Evolutionary conservation across 768 basidiomycete species (phyloP), one percentile per base, ranked within the genome.

Genomic region (Sutorius australiensis): DNA sequence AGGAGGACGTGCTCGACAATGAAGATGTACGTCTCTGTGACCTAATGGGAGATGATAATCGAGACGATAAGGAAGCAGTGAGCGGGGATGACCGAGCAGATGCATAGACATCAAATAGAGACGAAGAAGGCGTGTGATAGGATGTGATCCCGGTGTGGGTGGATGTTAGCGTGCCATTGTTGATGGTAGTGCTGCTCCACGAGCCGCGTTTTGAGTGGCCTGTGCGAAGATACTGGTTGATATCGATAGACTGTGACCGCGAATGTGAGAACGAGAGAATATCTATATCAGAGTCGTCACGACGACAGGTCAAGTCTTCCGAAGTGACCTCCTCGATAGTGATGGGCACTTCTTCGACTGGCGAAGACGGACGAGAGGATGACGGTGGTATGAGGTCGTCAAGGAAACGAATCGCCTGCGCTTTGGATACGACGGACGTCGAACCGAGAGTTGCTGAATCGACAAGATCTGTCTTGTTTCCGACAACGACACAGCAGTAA

Each of bases 81-180:
- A 76, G 73, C 0, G 83, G 83, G 3, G 85, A 84, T 4, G 80
- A 80, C 10, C 80, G 77, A 3, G 86, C 84, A 7, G 84, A 81
- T 17, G 80, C 75, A 55, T 74, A 87, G 3, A 65, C 58, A 63
- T 89, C 84, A 57, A 81, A 86, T 39, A 89, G 56, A n/a, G 87
- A 89, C 0, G 89, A 91, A 0, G 84, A 81, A 7, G 90, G 88
- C 0, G 90, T 92, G 67, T 89, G 86, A 67, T 86, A 92, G 38
- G 83, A 74, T 1, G 85, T 82, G 3, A 81, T 63, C 2, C 77
- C 77, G 0, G 85, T 83, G 46, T 77, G 78, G 6, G 79, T 77
- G 19, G 83, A 83, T 34, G 79, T 75, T 55, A 83, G 67, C 2
- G 85, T 86, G 31, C 80, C 78, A 17, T 73, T 64, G 52, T 71